Base-by-base conservation (phyloP, 2,329 filamentous ascomycete genomes). In the Aspergillus sp. region DNA sequence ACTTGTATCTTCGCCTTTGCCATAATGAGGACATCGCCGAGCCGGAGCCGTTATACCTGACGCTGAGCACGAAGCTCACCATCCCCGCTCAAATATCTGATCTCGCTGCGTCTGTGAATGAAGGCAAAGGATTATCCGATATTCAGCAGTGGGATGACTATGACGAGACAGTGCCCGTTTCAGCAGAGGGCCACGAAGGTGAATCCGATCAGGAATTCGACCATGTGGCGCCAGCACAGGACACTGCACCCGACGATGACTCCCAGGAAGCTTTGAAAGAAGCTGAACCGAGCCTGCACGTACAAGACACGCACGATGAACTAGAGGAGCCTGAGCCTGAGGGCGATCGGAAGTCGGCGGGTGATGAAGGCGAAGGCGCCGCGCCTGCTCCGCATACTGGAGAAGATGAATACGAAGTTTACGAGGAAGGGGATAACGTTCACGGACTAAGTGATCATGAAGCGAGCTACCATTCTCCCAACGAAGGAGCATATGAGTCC, bases 1-100 rank as follows among this genome's bases (percentile, higher is more conserved):
- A 74, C 32, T 52, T 80, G 28, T 79, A 78, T 46, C 55, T 77
- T 36, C 62, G 66, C 11, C 58, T 83, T 28, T 67, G 72, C 42
- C 64, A 64, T 19, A 77, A 81, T 47, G 77, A 80, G 49, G 72
- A 67, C 15, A 53, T 64, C 25, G 58, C 67, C 32, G 53, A 65
- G 14, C 66, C 69, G 2, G 66, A 71, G 19, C 69, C 74, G 11
- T 62, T 80, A n/a, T 74, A 75, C 44, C 59, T 81, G 34, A 65
- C 64, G 7, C 60, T 82, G 31, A 63, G 60, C 32, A 68, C 67
- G 13, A 73, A 70, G 46, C 58, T 68, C 25, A 71, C 68, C 29
- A 71, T 79, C 46, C 57, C 62, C 3, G 64, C 66, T 26, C 67
- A 72, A 35, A 54, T 80, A 17, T 56, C 60, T 22, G 63, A 68